A percentile compares a stretch with the other conserved stretches of the same genome.
phyloP scores from a whole-genome alignment of 768 basidiomycete genomes.

The Mycena sanguinolenta region DNA sequence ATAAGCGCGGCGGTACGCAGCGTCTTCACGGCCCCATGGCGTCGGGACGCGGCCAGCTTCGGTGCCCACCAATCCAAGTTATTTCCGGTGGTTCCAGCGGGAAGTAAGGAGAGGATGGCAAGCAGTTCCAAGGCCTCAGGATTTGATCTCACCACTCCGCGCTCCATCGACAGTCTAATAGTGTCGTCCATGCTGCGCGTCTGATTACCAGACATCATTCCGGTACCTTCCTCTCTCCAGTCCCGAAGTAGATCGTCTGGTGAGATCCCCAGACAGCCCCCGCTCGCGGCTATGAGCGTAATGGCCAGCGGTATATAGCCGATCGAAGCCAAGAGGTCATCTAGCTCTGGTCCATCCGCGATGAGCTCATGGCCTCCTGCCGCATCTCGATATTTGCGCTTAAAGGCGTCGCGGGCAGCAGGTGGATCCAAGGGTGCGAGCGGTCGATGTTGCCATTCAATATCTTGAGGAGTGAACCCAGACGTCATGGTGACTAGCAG shows the following conservation, averaged over 20 bases:
- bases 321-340: slow-evolving; percentile 36
- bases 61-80: slow-evolving; percentile 32
- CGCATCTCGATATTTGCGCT: too few species aligned
- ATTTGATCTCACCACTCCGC: slow-evolving; percentile 33
- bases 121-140: slow-evolving; percentile 40
- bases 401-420: too few species aligned
- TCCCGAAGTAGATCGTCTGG: neutral
- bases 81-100: slow-evolving; percentile 36
- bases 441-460: neutral
- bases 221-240: slow-evolving; percentile 12
- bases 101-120: slow-evolving; percentile 42
- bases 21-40: neutral
- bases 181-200: neutral
- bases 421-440: neutral
- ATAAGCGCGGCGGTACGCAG: slow-evolving; percentile 22
- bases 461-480: neutral
- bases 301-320: slow-evolving; percentile 50
- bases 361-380: too few species aligned
- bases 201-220: neutral
- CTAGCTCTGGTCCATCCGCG: neutral
- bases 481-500: neutral
- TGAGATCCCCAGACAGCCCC: neutral
- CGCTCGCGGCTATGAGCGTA: slow-evolving; percentile 49
- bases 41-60: slow-evolving; percentile 7
- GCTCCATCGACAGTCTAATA: slow-evolving; percentile 19